Evolutionary conservation across 1,139 yeast species (phyloP), one percentile per base, ranked within the genome.

Genomic region (Debaryomyces robertsiae): DNA sequence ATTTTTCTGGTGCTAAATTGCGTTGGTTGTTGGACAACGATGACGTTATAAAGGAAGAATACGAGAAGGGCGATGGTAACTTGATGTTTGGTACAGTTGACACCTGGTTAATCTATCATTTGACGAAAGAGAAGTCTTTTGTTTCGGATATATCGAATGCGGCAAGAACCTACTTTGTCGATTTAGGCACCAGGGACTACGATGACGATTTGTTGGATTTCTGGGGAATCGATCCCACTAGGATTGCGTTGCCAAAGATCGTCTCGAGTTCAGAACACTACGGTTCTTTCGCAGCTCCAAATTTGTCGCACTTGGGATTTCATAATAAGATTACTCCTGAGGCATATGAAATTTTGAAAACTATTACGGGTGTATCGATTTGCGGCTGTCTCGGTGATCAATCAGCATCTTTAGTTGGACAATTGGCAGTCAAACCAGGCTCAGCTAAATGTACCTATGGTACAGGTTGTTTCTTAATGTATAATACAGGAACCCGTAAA

Each of bases 371-470:
- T 38, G 71, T 84, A 16, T 96, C 96, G 25, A 80, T 91, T 44
- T 79, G 89, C 54, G 97, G 97, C 30, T 88, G 96, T 65, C 73
- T 91, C 23, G 98, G 98, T 46, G 98, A 91, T 66, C 98, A 91
- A 69, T 81, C 93, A 44, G 91, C 97, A 3, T 94, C 97, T 3
- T 68, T 91, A 47, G 96, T 90, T 38, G 98, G 98, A 25, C 97
- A 91, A 65, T 67, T 88, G 63, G 96, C 96, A 1, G 80, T 88
- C 56, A 75, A 77, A 49, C 76, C 81, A 24, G 97, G 97, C 42
- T 81, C 85, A 40, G 96, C 96, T 30, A 91, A 91, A 65, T 88
- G 95, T 73, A 91, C 98, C n/a, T 91, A 90, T 59, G 98, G 98
- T 51, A 91, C 98, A 2, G 98, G 98, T 49, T 89, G 96, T 62